Evolutionary conservation across 768 basidiomycete species (phyloP).

Genomic region (Pisolithus orientalis): DNA sequence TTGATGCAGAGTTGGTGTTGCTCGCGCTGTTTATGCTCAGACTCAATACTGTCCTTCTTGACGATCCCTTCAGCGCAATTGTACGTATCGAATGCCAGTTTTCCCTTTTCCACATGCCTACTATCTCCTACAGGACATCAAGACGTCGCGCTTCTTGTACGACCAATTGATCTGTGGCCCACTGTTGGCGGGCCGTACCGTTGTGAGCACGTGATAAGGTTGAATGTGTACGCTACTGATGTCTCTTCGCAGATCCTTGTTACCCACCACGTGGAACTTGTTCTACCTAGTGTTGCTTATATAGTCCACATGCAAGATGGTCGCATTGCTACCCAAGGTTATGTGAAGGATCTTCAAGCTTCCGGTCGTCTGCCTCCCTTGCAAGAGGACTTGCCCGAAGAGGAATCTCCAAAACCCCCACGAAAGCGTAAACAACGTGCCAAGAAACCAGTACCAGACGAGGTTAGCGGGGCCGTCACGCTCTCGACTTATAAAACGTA

Average conservation of each 20-base stretch:
- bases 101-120: not conserved
- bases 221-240: not conserved
- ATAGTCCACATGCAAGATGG: constrained; percentile 78
- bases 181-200: constrained; percentile 60
- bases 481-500: constrained; percentile 69
- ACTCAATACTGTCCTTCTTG: constrained; percentile 67
- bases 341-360: constrained; percentile 54
- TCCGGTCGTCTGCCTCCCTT: constrained; percentile 60
- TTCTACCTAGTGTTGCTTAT: constrained; percentile 68
- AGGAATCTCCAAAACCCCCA: constrained; percentile 19
- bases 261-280: constrained; percentile 80
- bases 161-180: constrained; percentile 63
- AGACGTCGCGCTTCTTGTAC: constrained; percentile 57
- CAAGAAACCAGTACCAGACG: constrained; percentile 76
- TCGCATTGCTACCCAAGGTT: constrained; percentile 70
- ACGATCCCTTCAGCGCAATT: constrained; percentile 79
- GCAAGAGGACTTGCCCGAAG: constrained; percentile 44
- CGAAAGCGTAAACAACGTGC: not conserved
- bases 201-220: constrained; percentile 33
- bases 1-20: constrained; percentile 62
- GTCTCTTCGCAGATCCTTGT: constrained; percentile 47
- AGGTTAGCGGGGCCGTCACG: constrained; percentile 78
- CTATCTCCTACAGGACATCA: constrained; percentile 45
- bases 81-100: constrained; percentile 34
- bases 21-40: constrained; percentile 73